Conservation (phyloP, 805 yeast genomes). For the Kodamaea kaohsiungensis region DNA sequence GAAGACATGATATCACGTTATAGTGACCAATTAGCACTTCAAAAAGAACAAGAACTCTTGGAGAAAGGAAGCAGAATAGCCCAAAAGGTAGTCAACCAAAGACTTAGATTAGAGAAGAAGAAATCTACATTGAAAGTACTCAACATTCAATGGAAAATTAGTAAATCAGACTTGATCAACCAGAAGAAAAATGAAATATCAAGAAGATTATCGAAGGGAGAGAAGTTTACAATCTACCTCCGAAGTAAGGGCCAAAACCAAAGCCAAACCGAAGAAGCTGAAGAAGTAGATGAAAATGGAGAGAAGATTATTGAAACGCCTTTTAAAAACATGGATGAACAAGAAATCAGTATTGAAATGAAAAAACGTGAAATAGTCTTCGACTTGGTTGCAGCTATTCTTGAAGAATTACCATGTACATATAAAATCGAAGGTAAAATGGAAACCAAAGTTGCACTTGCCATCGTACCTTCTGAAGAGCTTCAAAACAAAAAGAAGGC, state of each 20-base stretch:
- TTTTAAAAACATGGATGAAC: slow-evolving; percentile 11
- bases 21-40: slow-evolving; percentile 32
- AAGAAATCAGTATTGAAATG: slow-evolving; percentile 18
- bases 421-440: slow-evolving; percentile 28
- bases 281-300: slow-evolving; percentile 11
- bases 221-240: slow-evolving; percentile 29
- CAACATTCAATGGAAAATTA: slow-evolving; percentile 57
- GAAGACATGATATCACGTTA: slow-evolving; percentile 36
- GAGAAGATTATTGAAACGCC: slow-evolving; percentile 6
- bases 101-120: slow-evolving; percentile 36
- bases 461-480: slow-evolving; percentile 14
- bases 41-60: slow-evolving; percentile 32
- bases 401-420: slow-evolving; percentile 33
- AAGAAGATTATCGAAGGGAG: slow-evolving; percentile 46
- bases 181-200: slow-evolving; percentile 56
- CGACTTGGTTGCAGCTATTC: slow-evolving; percentile 24
- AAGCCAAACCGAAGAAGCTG: slow-evolving; percentile 18
- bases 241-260: slow-evolving; percentile 20
- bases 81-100: slow-evolving; percentile 24
- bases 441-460: slow-evolving; percentile 26
- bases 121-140: slow-evolving; percentile 47
- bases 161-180: slow-evolving; percentile 49
- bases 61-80: slow-evolving; percentile 36
- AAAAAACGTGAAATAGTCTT: slow-evolving; percentile 31
- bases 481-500: slow-evolving; percentile 8